Conservation (phyloP, 2,329 filamentous ascomycete species). For the Xylaria sp. region DNA sequence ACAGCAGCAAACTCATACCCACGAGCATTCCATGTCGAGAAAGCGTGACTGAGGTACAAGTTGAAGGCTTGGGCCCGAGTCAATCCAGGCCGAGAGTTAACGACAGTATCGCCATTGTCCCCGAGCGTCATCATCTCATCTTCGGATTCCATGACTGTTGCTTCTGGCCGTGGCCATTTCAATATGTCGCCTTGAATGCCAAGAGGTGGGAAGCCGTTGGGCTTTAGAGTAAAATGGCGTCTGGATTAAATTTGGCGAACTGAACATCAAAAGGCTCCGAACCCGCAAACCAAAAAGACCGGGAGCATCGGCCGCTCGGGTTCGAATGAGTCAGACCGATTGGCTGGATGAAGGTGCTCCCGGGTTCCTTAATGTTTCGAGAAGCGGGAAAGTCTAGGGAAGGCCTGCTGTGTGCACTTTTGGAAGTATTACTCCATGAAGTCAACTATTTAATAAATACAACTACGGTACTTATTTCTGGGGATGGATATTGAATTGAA, state of each 20-base stretch:
- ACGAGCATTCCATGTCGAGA: constrained; percentile 67
- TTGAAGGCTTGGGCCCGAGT: constrained; percentile 51
- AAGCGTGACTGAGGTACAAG: constrained; percentile 63
- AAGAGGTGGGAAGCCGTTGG: background rate
- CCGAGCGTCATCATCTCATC: constrained; percentile 13
- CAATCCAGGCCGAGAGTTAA: constrained; percentile 37
- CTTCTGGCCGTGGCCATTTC: background rate
- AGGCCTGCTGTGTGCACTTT: background rate
- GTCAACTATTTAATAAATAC: background rate
- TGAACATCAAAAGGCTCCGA: background rate
- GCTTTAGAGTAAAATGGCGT: background rate
- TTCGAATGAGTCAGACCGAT: constrained; percentile 29
- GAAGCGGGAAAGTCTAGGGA: background rate
- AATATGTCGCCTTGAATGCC: background rate
- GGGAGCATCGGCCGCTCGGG: constrained; percentile 3
- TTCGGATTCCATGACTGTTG: constrained; percentile 30
- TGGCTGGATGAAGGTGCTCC: background rate
- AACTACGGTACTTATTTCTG: too few species aligned
- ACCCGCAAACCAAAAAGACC: background rate
- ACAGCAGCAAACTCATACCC: constrained; percentile 66
- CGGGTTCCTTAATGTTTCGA: background rate
- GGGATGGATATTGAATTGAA: background rate
- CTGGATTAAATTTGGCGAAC: constrained; percentile 5
- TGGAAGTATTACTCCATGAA: background rate
- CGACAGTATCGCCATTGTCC: background rate